phyloP scores from a whole-genome alignment of 805 yeast genomes.

The Yarrowia sp. region DNA sequence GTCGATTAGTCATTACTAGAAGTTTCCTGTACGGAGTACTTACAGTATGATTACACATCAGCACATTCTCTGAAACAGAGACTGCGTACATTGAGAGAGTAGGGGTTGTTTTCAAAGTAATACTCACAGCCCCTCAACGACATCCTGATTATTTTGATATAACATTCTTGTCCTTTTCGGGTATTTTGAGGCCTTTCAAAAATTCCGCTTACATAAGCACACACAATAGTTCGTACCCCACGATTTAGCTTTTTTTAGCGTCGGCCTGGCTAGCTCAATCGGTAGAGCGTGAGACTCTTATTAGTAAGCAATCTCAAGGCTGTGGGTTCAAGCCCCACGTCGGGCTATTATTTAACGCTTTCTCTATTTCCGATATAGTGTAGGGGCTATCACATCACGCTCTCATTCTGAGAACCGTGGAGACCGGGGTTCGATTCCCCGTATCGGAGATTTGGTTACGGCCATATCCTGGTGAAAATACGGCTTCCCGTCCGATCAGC shows the following conservation, averaged over 20 bases:
- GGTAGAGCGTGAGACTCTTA: constrained; percentile 36
- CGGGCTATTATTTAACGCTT: constrained; percentile 31
- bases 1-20: no score
- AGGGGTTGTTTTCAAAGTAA: no score
- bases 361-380: constrained; percentile 28
- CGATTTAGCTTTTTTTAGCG: background rate
- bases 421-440: constrained; percentile 40
- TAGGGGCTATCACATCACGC: constrained; percentile 39
- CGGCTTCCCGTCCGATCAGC: constrained; percentile 38
- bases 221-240: background rate
- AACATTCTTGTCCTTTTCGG: no score
- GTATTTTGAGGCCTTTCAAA: no score
- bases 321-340: constrained; percentile 38
- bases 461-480: constrained; percentile 35
- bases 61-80: no score
- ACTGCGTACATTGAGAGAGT: no score
- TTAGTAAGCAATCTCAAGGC: constrained; percentile 16
- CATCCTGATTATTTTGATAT: no score
- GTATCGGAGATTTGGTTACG: constrained; percentile 37
- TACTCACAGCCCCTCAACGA: no score
- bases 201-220: background rate
- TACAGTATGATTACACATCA: no score
- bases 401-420: constrained; percentile 37
- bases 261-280: constrained; percentile 33
- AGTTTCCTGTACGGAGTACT: no score